These are phyloP conservation scores for Physcia stellaris DNA, from an alignment of 495 filamentous ascomycete species.

Conservation along the genomic window DNA sequence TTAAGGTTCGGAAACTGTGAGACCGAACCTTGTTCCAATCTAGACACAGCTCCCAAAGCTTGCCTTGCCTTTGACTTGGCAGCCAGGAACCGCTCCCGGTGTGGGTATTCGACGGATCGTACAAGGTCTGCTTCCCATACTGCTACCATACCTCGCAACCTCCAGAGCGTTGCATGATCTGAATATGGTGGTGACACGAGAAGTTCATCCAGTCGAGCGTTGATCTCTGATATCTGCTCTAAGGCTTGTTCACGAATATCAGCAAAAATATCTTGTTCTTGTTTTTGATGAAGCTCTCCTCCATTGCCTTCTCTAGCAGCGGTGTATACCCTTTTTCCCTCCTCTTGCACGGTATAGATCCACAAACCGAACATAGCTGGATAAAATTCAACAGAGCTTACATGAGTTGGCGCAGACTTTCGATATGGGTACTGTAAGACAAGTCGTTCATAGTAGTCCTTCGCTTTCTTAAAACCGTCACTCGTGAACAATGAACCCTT, in stretches of 20 bases:
- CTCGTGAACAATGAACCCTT: slow-evolving; percentile 23
- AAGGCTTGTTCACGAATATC: slow-evolving; percentile 21
- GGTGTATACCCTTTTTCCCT: no score
- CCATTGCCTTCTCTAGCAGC: background rate
- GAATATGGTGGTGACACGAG: slow-evolving; percentile 52
- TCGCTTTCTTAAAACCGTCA: slow-evolving; percentile 41
- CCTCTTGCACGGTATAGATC: slow-evolving; percentile 42
- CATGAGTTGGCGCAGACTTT: slow-evolving; percentile 26
- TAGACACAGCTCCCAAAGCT: no score
- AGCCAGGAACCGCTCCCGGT: no score
- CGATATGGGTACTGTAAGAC: slow-evolving; percentile 52
- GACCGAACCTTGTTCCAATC: no score
- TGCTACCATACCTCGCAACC: slow-evolving; percentile 51
- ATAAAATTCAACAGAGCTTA: slow-evolving; percentile 45
- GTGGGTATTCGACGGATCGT: no score
- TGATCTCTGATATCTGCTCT: slow-evolving; percentile 38
- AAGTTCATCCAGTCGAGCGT: slow-evolving; percentile 47
- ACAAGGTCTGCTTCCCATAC: slow-evolving; percentile 39
- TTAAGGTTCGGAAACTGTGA: no score
- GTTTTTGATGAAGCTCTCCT: background rate
- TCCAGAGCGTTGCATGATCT: slow-evolving; percentile 39
- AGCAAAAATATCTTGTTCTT: slow-evolving; percentile 3
- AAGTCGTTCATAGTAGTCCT: slow-evolving; percentile 51
- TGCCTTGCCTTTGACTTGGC: no score
- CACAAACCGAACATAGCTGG: slow-evolving; percentile 55